These are phyloP conservation scores for Astrephomene gubernaculifera DNA, from an alignment of 139 green algal genomes.

Conservation along the genomic window DNA sequence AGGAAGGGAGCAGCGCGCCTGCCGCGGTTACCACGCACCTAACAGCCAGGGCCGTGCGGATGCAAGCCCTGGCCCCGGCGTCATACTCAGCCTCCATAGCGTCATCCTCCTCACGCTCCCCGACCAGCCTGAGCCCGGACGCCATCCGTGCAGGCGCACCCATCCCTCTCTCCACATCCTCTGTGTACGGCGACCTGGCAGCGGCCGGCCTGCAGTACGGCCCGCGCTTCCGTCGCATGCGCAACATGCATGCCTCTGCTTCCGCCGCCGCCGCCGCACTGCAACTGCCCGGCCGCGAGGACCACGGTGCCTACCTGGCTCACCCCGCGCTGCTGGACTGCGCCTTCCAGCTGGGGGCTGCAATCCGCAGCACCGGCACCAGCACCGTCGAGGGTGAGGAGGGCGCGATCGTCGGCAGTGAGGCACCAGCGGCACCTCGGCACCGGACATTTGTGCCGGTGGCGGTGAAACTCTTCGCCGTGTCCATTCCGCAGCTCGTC, in stretches of 20 bases:
- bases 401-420: not conserved
- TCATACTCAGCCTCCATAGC: not conserved
- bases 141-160: constrained; percentile 35
- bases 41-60: not conserved
- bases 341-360: constrained; percentile 74
- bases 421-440: not conserved
- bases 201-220: constrained; percentile 87
- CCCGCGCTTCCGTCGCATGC: constrained; percentile 82
- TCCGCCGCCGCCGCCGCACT: not conserved
- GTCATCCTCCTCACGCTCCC: not conserved
- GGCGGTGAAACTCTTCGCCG: constrained; percentile 31
- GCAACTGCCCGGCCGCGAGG: not conserved
- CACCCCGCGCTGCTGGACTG: constrained; percentile 67
- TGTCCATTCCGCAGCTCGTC: too few relatives aligned
- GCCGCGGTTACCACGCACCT: constrained; percentile 13
- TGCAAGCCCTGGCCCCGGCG: not conserved
- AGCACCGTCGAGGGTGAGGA: not conserved
- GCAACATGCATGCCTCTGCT: constrained; percentile 70
- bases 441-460: constrained; percentile 53
- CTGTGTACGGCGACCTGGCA: constrained; percentile 81
- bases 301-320: constrained; percentile 10
- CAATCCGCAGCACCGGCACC: not conserved
- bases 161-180: constrained; percentile 45
- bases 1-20: too few relatives aligned
- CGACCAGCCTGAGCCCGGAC: not conserved